Evolutionary conservation across 345 rosid species (phyloP), one percentile per base, ranked within the genome.

Genomic region (Gossypium longicalyx): DNA sequence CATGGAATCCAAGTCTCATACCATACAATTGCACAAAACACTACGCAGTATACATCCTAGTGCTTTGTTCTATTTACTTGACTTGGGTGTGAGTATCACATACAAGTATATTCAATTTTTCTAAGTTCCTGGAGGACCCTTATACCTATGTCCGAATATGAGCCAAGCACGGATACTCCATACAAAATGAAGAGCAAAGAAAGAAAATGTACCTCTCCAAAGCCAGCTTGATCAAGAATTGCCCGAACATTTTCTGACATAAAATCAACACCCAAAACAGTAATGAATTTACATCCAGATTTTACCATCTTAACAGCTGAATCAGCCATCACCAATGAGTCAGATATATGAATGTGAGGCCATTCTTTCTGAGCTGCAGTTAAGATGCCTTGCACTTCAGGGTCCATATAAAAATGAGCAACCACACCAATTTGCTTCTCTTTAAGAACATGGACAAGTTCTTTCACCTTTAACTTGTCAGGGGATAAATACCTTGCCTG

Each of bases 221-320:
- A 93, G 29, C 99, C 97, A 74, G 98, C 97, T 78, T 95, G 97
- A 85, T 95, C 99, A 64, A 95, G 88, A 67, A 93, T 91, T 9
- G 98, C 98, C 76, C 98, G 93, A 11, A 93, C 97, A 62, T 95
- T 95, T 77, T 95, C 98, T 0, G 99, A 93, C 99, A 95, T 95
- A 75, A 95, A 93, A 89, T 95, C 99, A 47, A 95, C 98, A 80
- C 98, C 99, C 72, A 95, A 84, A 71, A 95, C 97, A 38, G 99
- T 81, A 43, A 95, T 85, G 79, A 82, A 93, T 82, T 90, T 78
- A 77, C 98, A 95, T 80, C 99, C 99, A 65, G 88, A 91, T 88
- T 90, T 77, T 54, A 94, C 98, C 97, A 95, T 95, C 68, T 88
- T 84, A 47, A 95, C 99, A 23, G 98, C 99, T 29, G 89, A 77